Evolutionary conservation across 108 stramenopile species (phyloP).

Genomic region (Fragilariopsis cylindrus): DNA sequence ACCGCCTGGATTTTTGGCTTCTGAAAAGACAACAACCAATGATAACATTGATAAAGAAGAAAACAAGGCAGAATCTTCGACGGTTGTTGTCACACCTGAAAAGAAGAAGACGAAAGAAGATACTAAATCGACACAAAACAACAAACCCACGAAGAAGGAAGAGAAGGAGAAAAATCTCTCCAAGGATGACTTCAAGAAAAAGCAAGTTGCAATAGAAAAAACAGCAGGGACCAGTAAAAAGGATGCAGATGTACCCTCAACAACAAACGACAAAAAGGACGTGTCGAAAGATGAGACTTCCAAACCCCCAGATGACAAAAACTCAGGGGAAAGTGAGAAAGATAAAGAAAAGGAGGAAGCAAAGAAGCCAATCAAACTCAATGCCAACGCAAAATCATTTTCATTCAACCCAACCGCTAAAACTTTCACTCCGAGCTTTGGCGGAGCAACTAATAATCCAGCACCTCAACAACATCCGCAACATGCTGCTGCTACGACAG

Average conservation of each 20-base stretch:
- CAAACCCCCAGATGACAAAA: background rate
- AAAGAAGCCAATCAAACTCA: slow-evolving; percentile 64
- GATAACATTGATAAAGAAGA: slow-evolving; percentile 1
- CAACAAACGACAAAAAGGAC: background rate
- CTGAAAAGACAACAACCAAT: slow-evolving; percentile 1
- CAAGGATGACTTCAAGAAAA: slow-evolving; percentile 9
- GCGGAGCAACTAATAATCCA: slow-evolving; percentile 27
- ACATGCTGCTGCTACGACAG: slow-evolving; percentile 1
- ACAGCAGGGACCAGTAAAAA: slow-evolving; percentile 18
- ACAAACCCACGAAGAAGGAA: slow-evolving; percentile 3
- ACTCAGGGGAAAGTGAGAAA: slow-evolving; percentile 10
- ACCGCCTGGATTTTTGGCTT: slow-evolving; percentile 28
- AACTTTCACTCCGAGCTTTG: slow-evolving; percentile 69
- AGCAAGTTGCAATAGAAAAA: slow-evolving; percentile 2
- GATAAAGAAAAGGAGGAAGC: slow-evolving; percentile 39
- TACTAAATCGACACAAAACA: slow-evolving; percentile 14
- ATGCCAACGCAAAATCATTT: slow-evolving; percentile 80
- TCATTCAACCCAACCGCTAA: slow-evolving; percentile 80
- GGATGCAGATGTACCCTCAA: background rate
- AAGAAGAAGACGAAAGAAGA: slow-evolving; percentile 9
- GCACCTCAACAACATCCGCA: slow-evolving; percentile 28
- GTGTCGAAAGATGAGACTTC: slow-evolving; percentile 16
- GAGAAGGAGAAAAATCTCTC: slow-evolving; percentile 4
- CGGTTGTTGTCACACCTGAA: slow-evolving; percentile 14
- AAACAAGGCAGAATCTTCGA: background rate